A percentile compares a stretch with the other conserved stretches of the same genome.
Evolutionary conservation across 1,284 basidiomycete species (phyloP).

Genomic region (Cryptococcus wingfieldii): DNA sequence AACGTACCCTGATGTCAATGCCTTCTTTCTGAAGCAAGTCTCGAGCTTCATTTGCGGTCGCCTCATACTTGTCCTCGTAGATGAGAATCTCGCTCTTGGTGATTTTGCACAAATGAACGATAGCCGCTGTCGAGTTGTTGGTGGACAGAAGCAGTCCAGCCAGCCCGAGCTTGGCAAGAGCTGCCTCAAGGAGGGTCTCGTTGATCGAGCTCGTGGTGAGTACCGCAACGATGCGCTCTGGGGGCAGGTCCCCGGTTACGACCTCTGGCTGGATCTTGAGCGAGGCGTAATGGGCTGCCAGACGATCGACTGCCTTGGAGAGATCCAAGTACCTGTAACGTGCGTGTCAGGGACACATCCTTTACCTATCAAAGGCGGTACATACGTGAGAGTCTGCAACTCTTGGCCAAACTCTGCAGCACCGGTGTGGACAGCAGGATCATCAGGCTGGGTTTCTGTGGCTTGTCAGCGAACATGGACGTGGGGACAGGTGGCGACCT

Average conservation of each 20-base stretch:
- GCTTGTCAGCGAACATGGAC: neutral
- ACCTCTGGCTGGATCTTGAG: slow-evolving; percentile 21
- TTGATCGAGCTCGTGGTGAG: slow-evolving; percentile 51
- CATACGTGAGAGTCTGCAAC: slow-evolving; percentile 41
- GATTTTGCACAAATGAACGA: slow-evolving; percentile 56
- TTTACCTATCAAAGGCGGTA: neutral
- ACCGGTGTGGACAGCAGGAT: slow-evolving; percentile 43
- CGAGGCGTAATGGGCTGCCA: slow-evolving; percentile 50
- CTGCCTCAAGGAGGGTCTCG: slow-evolving; percentile 53
- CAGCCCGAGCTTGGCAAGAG: slow-evolving; percentile 52
- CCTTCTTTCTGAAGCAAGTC: slow-evolving; percentile 41
- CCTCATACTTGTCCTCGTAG: slow-evolving; percentile 50
- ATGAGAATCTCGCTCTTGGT: slow-evolving; percentile 54
- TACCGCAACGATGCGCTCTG: slow-evolving; percentile 48
- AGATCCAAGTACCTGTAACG: slow-evolving; percentile 43
- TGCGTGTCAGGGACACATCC: neutral
- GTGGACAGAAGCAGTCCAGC: slow-evolving; percentile 54
- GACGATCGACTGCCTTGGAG: slow-evolving; percentile 47
- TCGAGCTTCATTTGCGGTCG: slow-evolving; percentile 46
- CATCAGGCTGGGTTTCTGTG: slow-evolving; percentile 33
- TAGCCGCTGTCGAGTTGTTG: slow-evolving; percentile 58
- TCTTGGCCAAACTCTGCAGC: slow-evolving; percentile 44
- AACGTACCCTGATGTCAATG: slow-evolving; percentile 27
- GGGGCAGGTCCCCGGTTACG: slow-evolving; percentile 27
- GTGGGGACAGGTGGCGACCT: slow-evolving; percentile 3